A percentile compares a stretch with the other conserved stretches of the same genome.
These are phyloP conservation scores for Trichosporon inkin DNA, from an alignment of 1,284 basidiomycete species.

Conservation along the genomic window DNA sequence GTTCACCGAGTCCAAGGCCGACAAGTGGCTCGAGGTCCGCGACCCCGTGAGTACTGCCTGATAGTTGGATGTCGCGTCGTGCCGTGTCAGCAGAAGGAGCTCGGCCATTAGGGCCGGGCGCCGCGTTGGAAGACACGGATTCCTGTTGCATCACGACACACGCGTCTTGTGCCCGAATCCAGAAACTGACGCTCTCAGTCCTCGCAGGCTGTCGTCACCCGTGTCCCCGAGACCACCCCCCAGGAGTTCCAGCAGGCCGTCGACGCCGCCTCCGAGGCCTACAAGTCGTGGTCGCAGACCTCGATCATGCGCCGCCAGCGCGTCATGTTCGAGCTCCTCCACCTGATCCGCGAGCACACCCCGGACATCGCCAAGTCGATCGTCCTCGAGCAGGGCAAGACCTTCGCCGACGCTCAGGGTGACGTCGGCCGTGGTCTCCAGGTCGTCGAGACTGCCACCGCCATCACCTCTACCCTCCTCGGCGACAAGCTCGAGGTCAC, in stretches of 20 bases:
- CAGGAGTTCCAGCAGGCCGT: slow-evolving; percentile 83
- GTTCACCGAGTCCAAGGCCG: slow-evolving; percentile 69
- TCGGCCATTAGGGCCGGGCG: no score
- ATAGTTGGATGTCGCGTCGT: not conserved
- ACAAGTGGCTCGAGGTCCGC: slow-evolving; percentile 74
- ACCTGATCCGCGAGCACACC: slow-evolving; percentile 67
- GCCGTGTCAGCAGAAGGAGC: not conserved
- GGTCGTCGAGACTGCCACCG: slow-evolving; percentile 84
- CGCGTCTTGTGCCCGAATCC: not conserved
- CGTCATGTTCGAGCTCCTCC: slow-evolving; percentile 84
- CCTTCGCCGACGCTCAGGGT: slow-evolving; percentile 82
- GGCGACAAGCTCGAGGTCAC: slow-evolving; percentile 92
- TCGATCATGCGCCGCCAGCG: slow-evolving; percentile 82
- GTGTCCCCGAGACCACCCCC: slow-evolving; percentile 81
- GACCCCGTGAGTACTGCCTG: slow-evolving; percentile 64
- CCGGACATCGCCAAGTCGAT: slow-evolving; percentile 59
- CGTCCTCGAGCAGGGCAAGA: slow-evolving; percentile 86
- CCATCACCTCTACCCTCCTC: slow-evolving; percentile 75
- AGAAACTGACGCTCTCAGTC: slow-evolving; percentile 14
- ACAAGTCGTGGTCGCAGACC: slow-evolving; percentile 81
- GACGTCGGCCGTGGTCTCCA: slow-evolving; percentile 83
- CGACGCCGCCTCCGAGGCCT: slow-evolving; percentile 78
- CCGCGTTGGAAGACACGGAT: not conserved
- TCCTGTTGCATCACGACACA: no score
- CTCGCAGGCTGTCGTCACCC: slow-evolving; percentile 76